Evolutionary conservation across 2,329 filamentous ascomycete genomes (phyloP), one percentile per base, ranked within the genome.

Genomic region (Verticillium zaregamsianum): DNA sequence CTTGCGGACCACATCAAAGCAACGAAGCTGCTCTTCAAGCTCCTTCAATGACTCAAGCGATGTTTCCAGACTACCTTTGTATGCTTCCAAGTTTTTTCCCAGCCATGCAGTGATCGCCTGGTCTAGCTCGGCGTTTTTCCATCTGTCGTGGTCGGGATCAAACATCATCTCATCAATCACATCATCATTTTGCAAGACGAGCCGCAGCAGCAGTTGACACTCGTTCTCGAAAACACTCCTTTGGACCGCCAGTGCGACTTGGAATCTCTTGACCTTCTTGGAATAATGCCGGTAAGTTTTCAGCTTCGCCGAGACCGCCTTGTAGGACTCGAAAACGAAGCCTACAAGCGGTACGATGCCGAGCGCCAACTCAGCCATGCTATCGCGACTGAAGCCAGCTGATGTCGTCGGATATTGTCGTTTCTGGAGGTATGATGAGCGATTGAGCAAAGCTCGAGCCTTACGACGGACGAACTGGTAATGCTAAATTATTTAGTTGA

Each of bases 271-370:
- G 45, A 57, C 37, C n/a, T 55, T 52, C 28, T 31, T 61, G 2
- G 62, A 63, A 49, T 55, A 52, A n/a, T 61, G 62, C 2, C 59
- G 59, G 45, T 59, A 63, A 3, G 39, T 45, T 7, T 9, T 45
- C 39, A 64, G 9, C 17, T 62, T 61, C n/a, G 25, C 6, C 11
- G 56, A 52, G 17, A 58, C 57, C n/a, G 35, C 32, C 54, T 60
- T 49, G 55, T 62, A 62, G 8, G 60, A 57, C 17, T 59, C 58
- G 31, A 57, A 58, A n/a, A 59, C 62, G 54, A 54, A 32, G 40
- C 60, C 62, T 14, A 62, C 28, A 2, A 62, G 11, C 2, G 62
- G 60, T 6, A 62, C 55, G 7, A 64, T 28, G n/a, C 62, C 62
- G 6, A 64, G 20, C 2, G 60, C 58, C 4, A 64, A 39, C 25